A percentile compares a stretch with the other conserved stretches of the same genome.
These are phyloP conservation scores for Colletotrichum aenigma DNA, from an alignment of 2,329 filamentous ascomycete species.

Conservation along the genomic window DNA sequence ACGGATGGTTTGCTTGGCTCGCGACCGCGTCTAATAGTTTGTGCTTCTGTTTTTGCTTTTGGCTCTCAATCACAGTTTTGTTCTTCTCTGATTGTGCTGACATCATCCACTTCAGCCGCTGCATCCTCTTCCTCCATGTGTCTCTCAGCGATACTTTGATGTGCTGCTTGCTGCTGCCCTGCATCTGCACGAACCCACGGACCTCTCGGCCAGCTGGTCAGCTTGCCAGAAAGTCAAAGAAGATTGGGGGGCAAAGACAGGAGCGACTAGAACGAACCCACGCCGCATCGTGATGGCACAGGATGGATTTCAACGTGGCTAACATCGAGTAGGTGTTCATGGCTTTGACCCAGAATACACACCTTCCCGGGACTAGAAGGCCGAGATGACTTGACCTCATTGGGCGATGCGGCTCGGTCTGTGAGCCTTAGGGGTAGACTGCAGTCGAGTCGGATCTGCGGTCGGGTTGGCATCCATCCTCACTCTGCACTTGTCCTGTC, in stretches of 20 bases:
- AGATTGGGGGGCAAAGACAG: constrained; percentile 15
- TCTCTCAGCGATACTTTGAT: background rate
- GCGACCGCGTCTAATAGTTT: constrained; percentile 16
- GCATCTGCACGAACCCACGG: constrained; percentile 1
- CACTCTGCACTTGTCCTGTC: background rate
- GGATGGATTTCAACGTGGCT: constrained; percentile 19
- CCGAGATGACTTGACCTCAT: constrained; percentile 2
- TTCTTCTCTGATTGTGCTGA: constrained; percentile 12
- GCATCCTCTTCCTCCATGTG: background rate
- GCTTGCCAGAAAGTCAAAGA: constrained; percentile 2
- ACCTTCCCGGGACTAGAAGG: constrained; percentile 7
- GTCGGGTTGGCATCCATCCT: background rate
- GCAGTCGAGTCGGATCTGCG: constrained; percentile 5
- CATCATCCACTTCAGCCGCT: constrained; percentile 14
- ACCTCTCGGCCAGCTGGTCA: constrained; percentile 2
- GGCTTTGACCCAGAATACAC: constrained; percentile 17
- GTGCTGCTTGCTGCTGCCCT: background rate
- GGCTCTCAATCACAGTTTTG: background rate
- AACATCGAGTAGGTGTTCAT: constrained; percentile 3
- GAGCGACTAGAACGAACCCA: constrained; percentile 8
- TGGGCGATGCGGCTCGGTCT: constrained; percentile 5
- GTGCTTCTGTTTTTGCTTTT: constrained; percentile 10
- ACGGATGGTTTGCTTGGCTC: background rate
- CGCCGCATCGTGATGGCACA: constrained; percentile 7
- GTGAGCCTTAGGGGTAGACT: constrained; percentile 6